Evolutionary conservation across 2,329 filamentous ascomycete species (phyloP).

Genomic region (Pseudonectria foliicola): DNA sequence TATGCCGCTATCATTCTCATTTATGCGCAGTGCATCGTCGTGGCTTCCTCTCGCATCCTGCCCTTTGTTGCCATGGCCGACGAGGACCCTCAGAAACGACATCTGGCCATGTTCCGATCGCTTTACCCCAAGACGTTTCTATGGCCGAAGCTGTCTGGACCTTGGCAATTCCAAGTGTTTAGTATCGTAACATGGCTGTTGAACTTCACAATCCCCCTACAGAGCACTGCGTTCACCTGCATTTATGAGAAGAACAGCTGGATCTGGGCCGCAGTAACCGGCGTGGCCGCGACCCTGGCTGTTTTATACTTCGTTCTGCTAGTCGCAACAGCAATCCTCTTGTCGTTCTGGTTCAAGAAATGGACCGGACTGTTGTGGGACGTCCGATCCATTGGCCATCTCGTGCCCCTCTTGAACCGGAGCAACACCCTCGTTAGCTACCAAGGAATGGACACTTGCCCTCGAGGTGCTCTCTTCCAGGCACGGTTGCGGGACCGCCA

Average conservation of each 20-base stretch:
- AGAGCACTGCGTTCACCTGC: conserved; percentile 68
- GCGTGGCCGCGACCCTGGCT: conserved; percentile 71
- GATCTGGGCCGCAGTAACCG: conserved; percentile 74
- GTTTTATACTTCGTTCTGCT: conserved; percentile 64
- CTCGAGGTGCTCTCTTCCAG: conserved; percentile 43
- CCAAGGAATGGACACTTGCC: conserved; percentile 54
- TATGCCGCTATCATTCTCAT: conserved; percentile 64
- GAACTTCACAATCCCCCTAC: conserved; percentile 73
- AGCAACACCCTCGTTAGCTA: conserved; percentile 75
- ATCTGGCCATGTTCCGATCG: conserved; percentile 59
- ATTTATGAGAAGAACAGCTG: conserved; percentile 53
- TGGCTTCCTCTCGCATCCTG: conserved; percentile 65
- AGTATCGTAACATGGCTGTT: conserved; percentile 68
- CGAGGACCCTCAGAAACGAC: conserved; percentile 49
- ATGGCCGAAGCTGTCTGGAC: conserved; percentile 51
- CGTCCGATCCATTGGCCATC: conserved; percentile 70
- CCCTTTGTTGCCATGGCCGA: conserved; percentile 75
- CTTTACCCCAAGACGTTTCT: conserved; percentile 65
- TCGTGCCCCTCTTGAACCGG: conserved; percentile 69
- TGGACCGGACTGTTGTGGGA: conserved; percentile 82
- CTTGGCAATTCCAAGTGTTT: conserved; percentile 59
- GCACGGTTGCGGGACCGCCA: conserved; percentile 48
- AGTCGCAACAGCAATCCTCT: conserved; percentile 43
- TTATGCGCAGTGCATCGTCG: conserved; percentile 69
- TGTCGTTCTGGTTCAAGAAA: conserved; percentile 56